Percentiles rank a stretch among this genome's conserved stretches.
Evolutionary conservation across 2,329 filamentous ascomycete species (phyloP).

Genomic region (Claviceps cyperi): DNA sequence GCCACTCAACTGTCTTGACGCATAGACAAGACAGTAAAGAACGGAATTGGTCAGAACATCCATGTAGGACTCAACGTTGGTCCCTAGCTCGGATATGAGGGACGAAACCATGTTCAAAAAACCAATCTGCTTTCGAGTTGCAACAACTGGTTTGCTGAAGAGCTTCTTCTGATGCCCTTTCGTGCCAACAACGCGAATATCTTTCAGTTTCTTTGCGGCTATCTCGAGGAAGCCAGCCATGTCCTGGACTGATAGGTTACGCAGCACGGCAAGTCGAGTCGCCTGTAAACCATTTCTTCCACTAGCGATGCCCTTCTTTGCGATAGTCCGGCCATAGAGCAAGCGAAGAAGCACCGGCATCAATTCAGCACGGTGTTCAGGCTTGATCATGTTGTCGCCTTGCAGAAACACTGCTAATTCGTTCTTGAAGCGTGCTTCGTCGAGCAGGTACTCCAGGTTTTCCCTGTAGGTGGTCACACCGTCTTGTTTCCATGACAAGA

Average conservation of each 20-base stretch:
- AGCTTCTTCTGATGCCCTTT: conserved; percentile 31
- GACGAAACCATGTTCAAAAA: conserved; percentile 84
- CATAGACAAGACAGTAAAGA: conserved; percentile 64
- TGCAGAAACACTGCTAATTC: conserved; percentile 84
- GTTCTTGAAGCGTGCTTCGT: conserved; percentile 84
- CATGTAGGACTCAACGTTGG: conserved; percentile 53
- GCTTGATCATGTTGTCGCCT: conserved; percentile 55
- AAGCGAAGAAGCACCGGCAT: conserved; percentile 80
- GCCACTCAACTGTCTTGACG: conserved; percentile 45
- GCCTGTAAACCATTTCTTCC: conserved; percentile 70
- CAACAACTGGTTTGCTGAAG: conserved; percentile 45
- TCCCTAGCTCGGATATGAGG: conserved; percentile 71
- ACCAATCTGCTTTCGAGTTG: conserved; percentile 70
- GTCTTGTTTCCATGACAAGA: conserved; percentile 79
- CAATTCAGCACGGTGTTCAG: conserved; percentile 55
- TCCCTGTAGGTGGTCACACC: conserved; percentile 68
- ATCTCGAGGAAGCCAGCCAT: conserved; percentile 74
- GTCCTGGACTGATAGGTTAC: conserved; percentile 59
- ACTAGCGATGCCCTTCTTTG: conserved; percentile 61
- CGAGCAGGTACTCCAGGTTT: conserved; percentile 71
- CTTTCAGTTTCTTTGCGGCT: conserved; percentile 55
- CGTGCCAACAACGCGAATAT: conserved; percentile 42
- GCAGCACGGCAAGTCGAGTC: conserved; percentile 66
- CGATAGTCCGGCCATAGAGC: conserved; percentile 79
- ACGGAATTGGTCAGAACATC: conserved; percentile 59